phyloP scores from a whole-genome alignment of 495 filamentous ascomycete genomes.

The Hypoxylon lienhwacheense region DNA sequence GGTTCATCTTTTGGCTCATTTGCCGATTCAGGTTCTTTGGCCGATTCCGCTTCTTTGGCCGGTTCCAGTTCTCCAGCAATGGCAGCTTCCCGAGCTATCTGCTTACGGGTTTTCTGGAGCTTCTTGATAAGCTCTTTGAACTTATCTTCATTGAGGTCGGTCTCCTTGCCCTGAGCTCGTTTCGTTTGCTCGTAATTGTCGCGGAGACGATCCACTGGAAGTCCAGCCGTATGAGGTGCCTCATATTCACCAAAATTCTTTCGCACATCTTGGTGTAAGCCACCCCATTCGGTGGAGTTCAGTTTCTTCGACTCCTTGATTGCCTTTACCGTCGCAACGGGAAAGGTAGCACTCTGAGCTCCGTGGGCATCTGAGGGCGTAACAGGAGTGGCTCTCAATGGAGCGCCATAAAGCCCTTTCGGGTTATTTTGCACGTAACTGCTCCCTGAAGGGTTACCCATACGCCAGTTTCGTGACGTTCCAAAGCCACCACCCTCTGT shows the following conservation, averaged over 20 bases:
- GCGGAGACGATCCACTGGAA: constrained; percentile 16
- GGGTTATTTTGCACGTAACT: neutral
- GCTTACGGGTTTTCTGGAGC: constrained; percentile 13
- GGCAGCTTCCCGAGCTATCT: neutral
- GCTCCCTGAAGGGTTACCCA: neutral
- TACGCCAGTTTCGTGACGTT: neutral
- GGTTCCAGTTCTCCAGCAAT: neutral
- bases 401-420: neutral
- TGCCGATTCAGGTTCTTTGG: neutral
- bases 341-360: neutral
- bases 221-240: constrained; percentile 21
- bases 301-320: constrained; percentile 23
- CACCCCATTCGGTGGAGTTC: neutral
- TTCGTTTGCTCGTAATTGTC: constrained; percentile 18
- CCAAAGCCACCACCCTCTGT: neutral
- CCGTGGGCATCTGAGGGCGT: neutral
- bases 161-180: neutral
- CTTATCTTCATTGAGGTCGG: neutral
- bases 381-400: neutral
- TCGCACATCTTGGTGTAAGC: constrained; percentile 10
- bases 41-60: neutral
- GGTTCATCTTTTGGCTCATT: neutral
- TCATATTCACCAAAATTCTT: constrained; percentile 8
- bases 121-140: constrained; percentile 25
- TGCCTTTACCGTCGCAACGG: neutral